A percentile compares a stretch with the other conserved stretches of the same genome.
Conservation (phyloP, 2,329 filamentous ascomycete genomes). For the Rugonectria rugulosa region DNA sequence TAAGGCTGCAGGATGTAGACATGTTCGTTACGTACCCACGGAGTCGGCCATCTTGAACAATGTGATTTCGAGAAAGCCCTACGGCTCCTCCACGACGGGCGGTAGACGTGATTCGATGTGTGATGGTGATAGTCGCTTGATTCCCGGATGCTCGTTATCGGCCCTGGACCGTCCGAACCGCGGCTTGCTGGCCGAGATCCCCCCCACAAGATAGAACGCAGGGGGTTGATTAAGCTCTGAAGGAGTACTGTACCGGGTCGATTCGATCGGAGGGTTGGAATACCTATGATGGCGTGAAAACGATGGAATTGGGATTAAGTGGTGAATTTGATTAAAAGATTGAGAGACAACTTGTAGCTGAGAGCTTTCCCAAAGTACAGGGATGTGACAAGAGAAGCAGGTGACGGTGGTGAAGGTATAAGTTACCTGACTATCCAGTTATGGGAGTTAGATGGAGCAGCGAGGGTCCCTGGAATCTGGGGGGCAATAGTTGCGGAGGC, state of each 20-base stretch:
- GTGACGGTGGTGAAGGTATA: conserved; percentile 14
- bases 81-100: conserved; percentile 27
- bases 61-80: conserved; percentile 21
- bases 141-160: conserved; percentile 35
- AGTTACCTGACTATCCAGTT: conserved; percentile 9
- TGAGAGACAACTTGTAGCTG: too few relatives aligned
- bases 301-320: conserved; percentile 7
- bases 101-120: conserved; percentile 23
- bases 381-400: neutral
- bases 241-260: too few relatives aligned
- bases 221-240: conserved; percentile 8
- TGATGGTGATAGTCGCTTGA: conserved; percentile 24
- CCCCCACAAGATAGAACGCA: conserved; percentile 30
- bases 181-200: conserved; percentile 40
- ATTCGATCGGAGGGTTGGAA: too few relatives aligned
- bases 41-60: conserved; percentile 39
- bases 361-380: too few relatives aligned
- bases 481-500: conserved; percentile 20
- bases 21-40: conserved; percentile 38
- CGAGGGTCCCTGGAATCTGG: neutral
- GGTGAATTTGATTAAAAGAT: too few relatives aligned
- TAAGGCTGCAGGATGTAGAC: neutral
- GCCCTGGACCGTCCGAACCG: conserved; percentile 37
- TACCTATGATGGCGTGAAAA: neutral
- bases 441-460: conserved; percentile 7